phyloP scores from a whole-genome alignment of 2,329 filamentous ascomycete genomes.

The Fusarium tricinctum region DNA sequence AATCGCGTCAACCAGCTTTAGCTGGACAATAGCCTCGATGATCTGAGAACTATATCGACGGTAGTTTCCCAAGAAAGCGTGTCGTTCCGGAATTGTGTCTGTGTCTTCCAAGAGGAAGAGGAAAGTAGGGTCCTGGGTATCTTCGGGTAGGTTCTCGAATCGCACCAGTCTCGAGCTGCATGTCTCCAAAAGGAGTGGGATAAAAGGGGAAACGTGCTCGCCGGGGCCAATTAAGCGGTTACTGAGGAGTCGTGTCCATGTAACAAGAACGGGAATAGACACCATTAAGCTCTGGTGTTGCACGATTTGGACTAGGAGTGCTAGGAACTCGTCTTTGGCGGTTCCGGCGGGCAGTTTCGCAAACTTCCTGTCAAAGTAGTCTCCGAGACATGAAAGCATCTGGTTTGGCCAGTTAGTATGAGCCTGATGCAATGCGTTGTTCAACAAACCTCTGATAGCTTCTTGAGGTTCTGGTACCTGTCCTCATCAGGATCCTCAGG shows the following conservation, averaged over 20 bases:
- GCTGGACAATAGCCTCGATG: constrained; percentile 87
- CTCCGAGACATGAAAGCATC: constrained; percentile 88
- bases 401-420: constrained; percentile 53
- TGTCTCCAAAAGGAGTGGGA: constrained; percentile 83
- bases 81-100: constrained; percentile 91
- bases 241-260: constrained; percentile 86
- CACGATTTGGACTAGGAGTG: constrained; percentile 82
- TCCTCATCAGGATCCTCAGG: constrained; percentile 89
- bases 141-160: constrained; percentile 88
- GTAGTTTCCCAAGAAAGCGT: constrained; percentile 97
- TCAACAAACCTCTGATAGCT: constrained; percentile 83
- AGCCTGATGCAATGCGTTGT: not conserved
- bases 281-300: constrained; percentile 90
- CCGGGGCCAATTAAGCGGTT: constrained; percentile 76
- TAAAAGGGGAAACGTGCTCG: constrained; percentile 72
- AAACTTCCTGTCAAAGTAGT: constrained; percentile 85
- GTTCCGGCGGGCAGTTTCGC: constrained; percentile 72
- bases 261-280: constrained; percentile 91
- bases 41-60: constrained; percentile 89
- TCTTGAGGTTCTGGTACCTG: constrained; percentile 93
- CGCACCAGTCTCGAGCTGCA: constrained; percentile 87
- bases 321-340: constrained; percentile 81
- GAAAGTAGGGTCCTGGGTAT: constrained; percentile 83
- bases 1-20: constrained; percentile 86
- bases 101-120: constrained; percentile 92